Evolutionary conservation across 768 basidiomycete species (phyloP).

Genomic region (Kwoniella dendrophila): DNA sequence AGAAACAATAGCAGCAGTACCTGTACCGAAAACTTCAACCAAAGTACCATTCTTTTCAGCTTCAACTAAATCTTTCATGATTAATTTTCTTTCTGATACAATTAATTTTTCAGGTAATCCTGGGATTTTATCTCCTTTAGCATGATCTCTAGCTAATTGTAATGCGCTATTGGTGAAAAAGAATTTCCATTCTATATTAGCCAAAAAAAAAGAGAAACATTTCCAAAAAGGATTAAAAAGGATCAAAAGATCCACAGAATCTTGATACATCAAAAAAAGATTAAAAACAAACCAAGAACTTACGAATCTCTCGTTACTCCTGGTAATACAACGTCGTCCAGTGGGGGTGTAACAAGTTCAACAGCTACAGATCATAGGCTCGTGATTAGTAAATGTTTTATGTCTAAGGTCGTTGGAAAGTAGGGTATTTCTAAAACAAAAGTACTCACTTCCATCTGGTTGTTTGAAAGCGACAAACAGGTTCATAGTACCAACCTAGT

Average conservation of each 20-base stretch:
- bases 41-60: slow-evolving; percentile 66
- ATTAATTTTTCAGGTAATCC: slow-evolving; percentile 60
- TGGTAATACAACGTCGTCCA: slow-evolving; percentile 89
- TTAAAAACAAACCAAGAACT: no score
- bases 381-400: neutral
- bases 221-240: neutral
- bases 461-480: slow-evolving; percentile 69
- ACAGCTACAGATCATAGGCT: slow-evolving; percentile 58
- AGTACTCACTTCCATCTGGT: slow-evolving; percentile 61
- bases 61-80: slow-evolving; percentile 62
- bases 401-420: neutral
- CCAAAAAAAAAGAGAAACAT: no score
- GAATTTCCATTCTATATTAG: no score
- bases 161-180: slow-evolving; percentile 61
- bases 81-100: slow-evolving; percentile 66
- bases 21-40: slow-evolving; percentile 80
- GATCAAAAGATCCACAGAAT: no score
- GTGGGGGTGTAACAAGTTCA: slow-evolving; percentile 83
- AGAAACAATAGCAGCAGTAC: slow-evolving; percentile 63
- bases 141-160: slow-evolving; percentile 68
- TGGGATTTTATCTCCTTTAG: slow-evolving; percentile 58
- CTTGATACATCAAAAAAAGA: no score
- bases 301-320: slow-evolving; percentile 83
- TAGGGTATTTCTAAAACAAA: neutral
- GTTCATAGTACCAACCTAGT: slow-evolving; percentile 76